A percentile compares a stretch with the other conserved stretches of the same genome.
phyloP scores from a whole-genome alignment of 352 stramenopile genomes.

The Pythium sukuiense region DNA sequence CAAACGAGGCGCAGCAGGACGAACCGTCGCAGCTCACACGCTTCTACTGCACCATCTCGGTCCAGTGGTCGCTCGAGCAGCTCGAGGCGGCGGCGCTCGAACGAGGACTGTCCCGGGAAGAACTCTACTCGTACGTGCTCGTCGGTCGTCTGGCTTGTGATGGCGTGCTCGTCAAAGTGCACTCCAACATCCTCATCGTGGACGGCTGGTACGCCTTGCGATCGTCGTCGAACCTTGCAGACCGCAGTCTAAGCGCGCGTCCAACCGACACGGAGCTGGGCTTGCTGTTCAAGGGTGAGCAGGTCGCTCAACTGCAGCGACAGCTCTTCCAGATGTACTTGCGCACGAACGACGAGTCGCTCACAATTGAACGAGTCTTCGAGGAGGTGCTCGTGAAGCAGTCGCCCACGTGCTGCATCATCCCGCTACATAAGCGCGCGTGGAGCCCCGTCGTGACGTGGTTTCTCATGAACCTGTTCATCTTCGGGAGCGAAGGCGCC shows the following conservation, averaged over 20 bases:
- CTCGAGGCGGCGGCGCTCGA: slow-evolving; percentile 52
- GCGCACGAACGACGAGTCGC: slow-evolving; percentile 25
- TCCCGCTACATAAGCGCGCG: slow-evolving; percentile 48
- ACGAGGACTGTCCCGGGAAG: slow-evolving; percentile 38
- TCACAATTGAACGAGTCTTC: slow-evolving; percentile 17
- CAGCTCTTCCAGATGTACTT: slow-evolving; percentile 75
- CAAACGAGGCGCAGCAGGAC: slow-evolving; percentile 75
- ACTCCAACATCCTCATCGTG: slow-evolving; percentile 80
- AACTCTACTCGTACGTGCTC: slow-evolving; percentile 47
- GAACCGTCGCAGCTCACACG: slow-evolving; percentile 72
- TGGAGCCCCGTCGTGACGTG: slow-evolving; percentile 74
- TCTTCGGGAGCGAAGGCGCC: slow-evolving; percentile 73
- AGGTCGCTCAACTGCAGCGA: slow-evolving; percentile 54
- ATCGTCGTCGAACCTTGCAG: slow-evolving; percentile 74
- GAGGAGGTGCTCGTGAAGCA: background rate
- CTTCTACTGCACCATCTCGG: slow-evolving; percentile 76
- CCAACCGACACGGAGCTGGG: slow-evolving; percentile 75
- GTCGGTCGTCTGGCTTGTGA: slow-evolving; percentile 49
- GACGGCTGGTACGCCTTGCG: slow-evolving; percentile 69
- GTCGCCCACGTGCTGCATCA: slow-evolving; percentile 38
- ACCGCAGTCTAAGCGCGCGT: slow-evolving; percentile 67
- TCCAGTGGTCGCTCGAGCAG: slow-evolving; percentile 78
- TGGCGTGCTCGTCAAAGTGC: slow-evolving; percentile 66
- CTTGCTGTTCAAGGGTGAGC: slow-evolving; percentile 48
- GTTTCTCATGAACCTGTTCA: slow-evolving; percentile 83